Conservation (phyloP, 2,329 filamentous ascomycete species). For the Mariannaea sp. region DNA sequence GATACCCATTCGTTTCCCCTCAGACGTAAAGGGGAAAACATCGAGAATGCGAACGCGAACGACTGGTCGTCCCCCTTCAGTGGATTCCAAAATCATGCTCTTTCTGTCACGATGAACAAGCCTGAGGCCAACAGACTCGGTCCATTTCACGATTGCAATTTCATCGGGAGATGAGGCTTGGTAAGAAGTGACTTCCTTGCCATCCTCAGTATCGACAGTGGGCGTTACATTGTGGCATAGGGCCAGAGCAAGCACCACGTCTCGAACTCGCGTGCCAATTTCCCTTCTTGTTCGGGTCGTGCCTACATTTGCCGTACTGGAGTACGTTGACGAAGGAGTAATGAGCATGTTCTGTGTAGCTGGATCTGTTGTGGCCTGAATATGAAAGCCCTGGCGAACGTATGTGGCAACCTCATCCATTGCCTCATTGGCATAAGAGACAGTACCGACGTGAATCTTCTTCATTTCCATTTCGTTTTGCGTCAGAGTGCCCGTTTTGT, state of each 20-base stretch:
- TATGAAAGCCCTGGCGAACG: constrained; percentile 79
- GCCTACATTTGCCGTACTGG: constrained; percentile 61
- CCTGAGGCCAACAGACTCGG: constrained; percentile 86
- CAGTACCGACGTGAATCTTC: constrained; percentile 97
- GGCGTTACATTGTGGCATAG: constrained; percentile 98
- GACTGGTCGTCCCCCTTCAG: constrained; percentile 72
- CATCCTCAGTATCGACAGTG: constrained; percentile 75
- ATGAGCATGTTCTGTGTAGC: constrained; percentile 60
- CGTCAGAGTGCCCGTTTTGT: constrained; percentile 97
- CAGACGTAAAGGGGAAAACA: constrained; percentile 96
- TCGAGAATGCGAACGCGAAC: constrained; percentile 90
- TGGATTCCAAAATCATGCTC: constrained; percentile 80
- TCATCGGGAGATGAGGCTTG: constrained; percentile 98
- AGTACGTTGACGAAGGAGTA: constrained; percentile 75
- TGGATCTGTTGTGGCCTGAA: constrained; percentile 52
- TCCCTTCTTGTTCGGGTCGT: constrained; percentile 87
- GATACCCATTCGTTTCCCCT: constrained; percentile 98
- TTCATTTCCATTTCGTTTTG: constrained; percentile 99
- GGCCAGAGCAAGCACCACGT: constrained; percentile 89
- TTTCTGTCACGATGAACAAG: constrained; percentile 85
- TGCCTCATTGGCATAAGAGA: constrained; percentile 96
- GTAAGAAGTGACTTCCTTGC: constrained; percentile 78
- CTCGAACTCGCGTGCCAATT: constrained; percentile 89
- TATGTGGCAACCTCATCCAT: constrained; percentile 96
- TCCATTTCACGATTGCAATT: constrained; percentile 96